Percentiles rank a stretch among this genome's conserved stretches.
Evolutionary conservation across 2,329 filamentous ascomycete genomes (phyloP).

Genomic region (Pseudogymnoascus sp.): DNA sequence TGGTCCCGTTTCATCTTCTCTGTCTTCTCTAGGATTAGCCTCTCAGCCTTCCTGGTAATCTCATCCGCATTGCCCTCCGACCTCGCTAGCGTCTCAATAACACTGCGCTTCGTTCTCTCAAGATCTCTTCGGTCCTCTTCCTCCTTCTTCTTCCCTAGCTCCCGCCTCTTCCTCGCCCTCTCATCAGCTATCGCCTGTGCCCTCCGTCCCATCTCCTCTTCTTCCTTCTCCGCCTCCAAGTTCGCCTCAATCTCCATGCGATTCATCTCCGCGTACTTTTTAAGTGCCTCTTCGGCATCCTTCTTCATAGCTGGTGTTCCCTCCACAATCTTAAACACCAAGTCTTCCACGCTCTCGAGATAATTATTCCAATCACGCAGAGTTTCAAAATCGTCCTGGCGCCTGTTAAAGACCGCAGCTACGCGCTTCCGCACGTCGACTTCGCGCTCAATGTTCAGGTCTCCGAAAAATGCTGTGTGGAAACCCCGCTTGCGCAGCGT

Average conservation of each 20-base stretch:
- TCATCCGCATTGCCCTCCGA: slow-evolving; percentile 52
- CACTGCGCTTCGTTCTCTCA: slow-evolving; percentile 55
- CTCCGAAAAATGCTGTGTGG: slow-evolving; percentile 79
- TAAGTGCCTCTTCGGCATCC: slow-evolving; percentile 43
- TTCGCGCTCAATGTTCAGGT: slow-evolving; percentile 81
- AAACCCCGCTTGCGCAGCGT: slow-evolving; percentile 82
- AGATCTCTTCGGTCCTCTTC: slow-evolving; percentile 59
- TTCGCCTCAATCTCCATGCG: slow-evolving; percentile 58
- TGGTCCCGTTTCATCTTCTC: slow-evolving; percentile 36
- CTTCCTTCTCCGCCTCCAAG: slow-evolving; percentile 42
- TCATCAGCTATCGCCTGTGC: slow-evolving; percentile 59
- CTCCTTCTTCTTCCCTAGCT: slow-evolving; percentile 58
- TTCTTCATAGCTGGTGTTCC: slow-evolving; percentile 49
- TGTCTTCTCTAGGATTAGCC: slow-evolving; percentile 64
- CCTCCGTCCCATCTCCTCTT: slow-evolving; percentile 43
- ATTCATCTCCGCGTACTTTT: slow-evolving; percentile 66
- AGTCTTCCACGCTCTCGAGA: slow-evolving; percentile 81
- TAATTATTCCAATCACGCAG: slow-evolving; percentile 86
- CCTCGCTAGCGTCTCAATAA: slow-evolving; percentile 60
- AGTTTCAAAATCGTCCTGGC: slow-evolving; percentile 83
- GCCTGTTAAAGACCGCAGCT: slow-evolving; percentile 72
- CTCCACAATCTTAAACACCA: slow-evolving; percentile 80
- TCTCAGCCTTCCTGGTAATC: slow-evolving; percentile 44
- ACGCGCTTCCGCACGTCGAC: slow-evolving; percentile 83
- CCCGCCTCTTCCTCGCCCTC: slow-evolving; percentile 51